Evolutionary conservation across 495 filamentous ascomycete genomes (phyloP).

Genomic region (Penicillium macrosclerotiorum): DNA sequence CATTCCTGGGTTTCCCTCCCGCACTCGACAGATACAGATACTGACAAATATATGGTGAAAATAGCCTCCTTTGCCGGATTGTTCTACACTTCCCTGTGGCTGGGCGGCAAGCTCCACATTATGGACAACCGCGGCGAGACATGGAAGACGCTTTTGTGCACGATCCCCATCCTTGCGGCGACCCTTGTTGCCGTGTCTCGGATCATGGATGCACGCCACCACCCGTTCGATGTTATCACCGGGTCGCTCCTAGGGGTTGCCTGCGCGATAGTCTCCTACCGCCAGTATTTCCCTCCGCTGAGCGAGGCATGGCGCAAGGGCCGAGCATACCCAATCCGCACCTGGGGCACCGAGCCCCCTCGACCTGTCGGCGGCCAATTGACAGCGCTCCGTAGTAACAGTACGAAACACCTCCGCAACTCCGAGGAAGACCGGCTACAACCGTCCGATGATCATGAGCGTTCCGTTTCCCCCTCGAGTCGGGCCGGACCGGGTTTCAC

Average conservation of each 20-base stretch:
- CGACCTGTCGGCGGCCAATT: conserved; percentile 18
- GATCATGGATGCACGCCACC: conserved; percentile 80
- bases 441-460: neutral
- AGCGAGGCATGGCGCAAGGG: conserved; percentile 57
- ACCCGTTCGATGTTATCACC: conserved; percentile 85
- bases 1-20: neutral
- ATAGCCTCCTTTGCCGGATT: conserved; percentile 70
- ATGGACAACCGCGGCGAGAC: conserved; percentile 70
- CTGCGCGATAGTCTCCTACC: conserved; percentile 49
- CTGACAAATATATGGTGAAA: neutral
- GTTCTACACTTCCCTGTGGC: conserved; percentile 70
- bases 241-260: conserved; percentile 64
- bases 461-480: conserved; percentile 9
- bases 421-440: conserved; percentile 32
- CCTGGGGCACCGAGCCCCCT: conserved; percentile 50
- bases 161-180: conserved; percentile 57
- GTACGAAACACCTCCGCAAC: conserved; percentile 32
- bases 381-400: conserved; percentile 17
- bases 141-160: conserved; percentile 68
- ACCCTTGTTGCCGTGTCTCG: conserved; percentile 54
- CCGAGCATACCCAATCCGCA: conserved; percentile 60
- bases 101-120: conserved; percentile 53
- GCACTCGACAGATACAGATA: neutral
- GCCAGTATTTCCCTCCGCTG: conserved; percentile 58
- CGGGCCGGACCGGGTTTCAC: neutral